Conservation (phyloP, 2,329 filamentous ascomycete species). For the Clarireedia hainanense region DNA sequence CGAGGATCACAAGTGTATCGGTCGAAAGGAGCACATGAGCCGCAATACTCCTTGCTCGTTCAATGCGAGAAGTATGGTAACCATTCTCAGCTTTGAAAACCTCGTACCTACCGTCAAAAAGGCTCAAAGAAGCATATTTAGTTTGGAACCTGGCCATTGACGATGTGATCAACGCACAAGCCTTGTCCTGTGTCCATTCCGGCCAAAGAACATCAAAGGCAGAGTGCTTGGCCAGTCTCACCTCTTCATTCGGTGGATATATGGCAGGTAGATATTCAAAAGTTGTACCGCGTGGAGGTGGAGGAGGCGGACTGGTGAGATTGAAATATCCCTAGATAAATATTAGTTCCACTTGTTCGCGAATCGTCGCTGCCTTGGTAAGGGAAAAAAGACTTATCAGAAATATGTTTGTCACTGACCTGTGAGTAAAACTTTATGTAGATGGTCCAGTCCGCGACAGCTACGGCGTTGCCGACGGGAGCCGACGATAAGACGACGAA, state of each 20-base stretch:
- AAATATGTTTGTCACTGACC: slow-evolving; percentile 2
- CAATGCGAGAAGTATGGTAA: slow-evolving; percentile 22
- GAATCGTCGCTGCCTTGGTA: neutral
- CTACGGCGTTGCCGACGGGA: neutral
- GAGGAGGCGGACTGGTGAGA: slow-evolving; percentile 28
- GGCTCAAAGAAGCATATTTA: slow-evolving; percentile 28
- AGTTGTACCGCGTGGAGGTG: slow-evolving; percentile 21
- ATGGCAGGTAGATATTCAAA: slow-evolving; percentile 27
- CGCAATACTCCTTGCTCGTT: slow-evolving; percentile 28
- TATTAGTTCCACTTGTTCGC: neutral
- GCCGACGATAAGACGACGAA: slow-evolving; percentile 6
- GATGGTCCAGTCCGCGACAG: slow-evolving; percentile 6
- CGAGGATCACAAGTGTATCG: slow-evolving; percentile 29
- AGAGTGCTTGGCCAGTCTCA: slow-evolving; percentile 18
- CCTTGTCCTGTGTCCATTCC: slow-evolving; percentile 16
- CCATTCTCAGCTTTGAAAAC: slow-evolving; percentile 28
- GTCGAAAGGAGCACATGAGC: slow-evolving; percentile 31
- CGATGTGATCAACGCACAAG: slow-evolving; percentile 16
- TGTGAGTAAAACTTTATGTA: slow-evolving; percentile 15
- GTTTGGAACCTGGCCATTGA: slow-evolving; percentile 25
- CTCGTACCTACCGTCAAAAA: slow-evolving; percentile 29
- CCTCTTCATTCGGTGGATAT: slow-evolving; percentile 23
- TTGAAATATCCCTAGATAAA: slow-evolving; percentile 29
- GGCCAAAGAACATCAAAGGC: slow-evolving; percentile 22
- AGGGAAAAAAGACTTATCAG: neutral